Evolutionary conservation across 805 yeast species (phyloP), one percentile per base, ranked within the genome.

Genomic region (Zygosaccharomyces kombuchaensis): DNA sequence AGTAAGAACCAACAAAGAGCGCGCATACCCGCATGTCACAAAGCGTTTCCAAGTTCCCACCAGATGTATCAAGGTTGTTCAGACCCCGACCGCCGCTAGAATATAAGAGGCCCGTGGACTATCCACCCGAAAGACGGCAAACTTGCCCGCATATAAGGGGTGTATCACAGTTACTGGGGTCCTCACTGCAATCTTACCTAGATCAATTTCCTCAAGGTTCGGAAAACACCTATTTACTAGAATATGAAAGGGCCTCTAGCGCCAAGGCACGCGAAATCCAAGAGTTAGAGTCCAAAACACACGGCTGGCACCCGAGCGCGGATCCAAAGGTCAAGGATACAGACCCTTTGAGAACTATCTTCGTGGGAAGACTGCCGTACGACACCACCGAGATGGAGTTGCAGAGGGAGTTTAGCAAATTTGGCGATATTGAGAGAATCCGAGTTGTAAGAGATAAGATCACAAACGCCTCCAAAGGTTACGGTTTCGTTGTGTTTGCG

Each of bases 331-430:
- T 81, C 10, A 63, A 67, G 14, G 84, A 84, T 1, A 58, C 66
- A 1, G 95, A 88, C 58, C 95, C 96, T 1, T 81, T 75, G 58
- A 71, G 73, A 48, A 91, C 97, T 0, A 72, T 91, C 2, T 88
- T 93, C 60, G 74, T 91, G 6, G 83, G 84, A 0, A 69, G 97
- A 43, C 66, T 91, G 36, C 78, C 78, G 38, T 89, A 84, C 58
- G 66, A 68, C 3, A 68, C 77, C 9, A 76, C 78, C 0, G 96
- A 88, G 56, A 62, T 80, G 9, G 93, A 88, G 39, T 62, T 91
- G 25, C 81, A 81, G 31, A 74, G 75, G 46, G 74, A 69, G 31
- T 84, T 88, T 54, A 64, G 74, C 21, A 71, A 69, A 49, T 88
- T 70, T 67, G 98, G 97, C 0, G 75, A 76, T 6, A 79, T 91